phyloP scores from a whole-genome alignment of 306 rosid genomes.

The Inga leiocalycina region DNA sequence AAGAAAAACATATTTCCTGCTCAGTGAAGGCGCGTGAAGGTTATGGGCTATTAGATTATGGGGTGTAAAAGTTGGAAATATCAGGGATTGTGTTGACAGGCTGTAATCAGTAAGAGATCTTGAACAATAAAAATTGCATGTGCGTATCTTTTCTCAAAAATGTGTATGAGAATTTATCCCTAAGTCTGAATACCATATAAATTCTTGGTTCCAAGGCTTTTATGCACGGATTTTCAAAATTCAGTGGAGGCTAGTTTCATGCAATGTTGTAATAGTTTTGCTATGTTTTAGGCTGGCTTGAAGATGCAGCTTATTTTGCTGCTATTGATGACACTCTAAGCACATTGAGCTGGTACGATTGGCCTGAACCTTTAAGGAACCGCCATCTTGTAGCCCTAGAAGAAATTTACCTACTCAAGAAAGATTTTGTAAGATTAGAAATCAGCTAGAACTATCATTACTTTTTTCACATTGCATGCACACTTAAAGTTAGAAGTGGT shows the following conservation, averaged over 20 bases:
- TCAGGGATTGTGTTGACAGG: conserved; percentile 4
- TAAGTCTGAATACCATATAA: conserved; percentile 4
- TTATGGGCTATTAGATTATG: conserved; percentile 20
- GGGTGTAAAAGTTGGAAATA: conserved; percentile 13
- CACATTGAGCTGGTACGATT: conserved; percentile 77
- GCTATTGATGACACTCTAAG: conserved; percentile 78
- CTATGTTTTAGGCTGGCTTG: conserved; percentile 83
- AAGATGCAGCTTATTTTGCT: conserved; percentile 97
- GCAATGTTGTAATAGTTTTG: conserved; percentile 35
- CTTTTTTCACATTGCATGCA: conserved; percentile 9
- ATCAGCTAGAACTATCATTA: conserved; percentile 35
- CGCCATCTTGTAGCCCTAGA: conserved; percentile 87
- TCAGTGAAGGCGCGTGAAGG: background rate
- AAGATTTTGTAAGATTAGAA: conserved; percentile 76
- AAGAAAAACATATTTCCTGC: background rate
- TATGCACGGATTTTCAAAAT: conserved; percentile 1
- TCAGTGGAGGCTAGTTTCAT: conserved; percentile 24
- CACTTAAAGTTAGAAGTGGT: conserved; percentile 34
- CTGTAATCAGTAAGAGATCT: conserved; percentile 12
- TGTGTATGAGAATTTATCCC: background rate
- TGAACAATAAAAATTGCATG: conserved; percentile 15
- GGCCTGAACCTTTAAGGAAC: conserved; percentile 92
- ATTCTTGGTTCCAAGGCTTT: conserved; percentile 22
- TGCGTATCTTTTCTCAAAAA: conserved; percentile 16
- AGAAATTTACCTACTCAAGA: conserved; percentile 63